phyloP scores from a whole-genome alignment of 1,284 basidiomycete genomes.

The Cutaneotrichosporon mucoides region DNA sequence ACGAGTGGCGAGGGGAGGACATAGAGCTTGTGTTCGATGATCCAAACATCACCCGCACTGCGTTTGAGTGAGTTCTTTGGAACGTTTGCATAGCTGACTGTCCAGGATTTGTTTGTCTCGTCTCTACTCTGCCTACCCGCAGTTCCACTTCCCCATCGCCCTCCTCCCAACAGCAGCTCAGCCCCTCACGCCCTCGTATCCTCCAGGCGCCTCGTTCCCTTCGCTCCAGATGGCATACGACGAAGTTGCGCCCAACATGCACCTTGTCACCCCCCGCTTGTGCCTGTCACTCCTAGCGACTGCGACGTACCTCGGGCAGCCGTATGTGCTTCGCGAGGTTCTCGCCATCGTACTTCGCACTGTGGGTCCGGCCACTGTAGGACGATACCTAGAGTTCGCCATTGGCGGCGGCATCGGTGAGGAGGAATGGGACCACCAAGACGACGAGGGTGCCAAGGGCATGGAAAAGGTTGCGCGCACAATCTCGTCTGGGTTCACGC shows the following conservation, averaged over 20 bases:
- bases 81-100: not conserved
- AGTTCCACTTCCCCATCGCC: constrained; percentile 62
- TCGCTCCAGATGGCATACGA: constrained; percentile 61
- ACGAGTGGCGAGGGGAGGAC: constrained; percentile 47
- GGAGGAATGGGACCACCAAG: constrained; percentile 49
- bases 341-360: constrained; percentile 67
- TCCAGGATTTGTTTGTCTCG: constrained; percentile 72
- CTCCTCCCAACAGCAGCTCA: constrained; percentile 62
- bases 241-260: constrained; percentile 52
- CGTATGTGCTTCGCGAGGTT: constrained; percentile 68
- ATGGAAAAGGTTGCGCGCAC: constrained; percentile 64
- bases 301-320: constrained; percentile 78
- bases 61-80: constrained; percentile 52
- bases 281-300: constrained; percentile 82
- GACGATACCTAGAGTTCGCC: constrained; percentile 77
- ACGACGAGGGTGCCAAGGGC: constrained; percentile 62
- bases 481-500: constrained; percentile 27
- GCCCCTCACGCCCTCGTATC: constrained; percentile 66
- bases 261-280: constrained; percentile 74
- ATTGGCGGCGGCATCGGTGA: constrained; percentile 66
- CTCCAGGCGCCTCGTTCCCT: constrained; percentile 53
- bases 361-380: constrained; percentile 72
- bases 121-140: constrained; percentile 79
- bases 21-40: constrained; percentile 75
- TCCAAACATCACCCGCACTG: constrained; percentile 73